Evolutionary conservation across 2,329 filamentous ascomycete species (phyloP).

Genomic region (Fusarium proliferatum): DNA sequence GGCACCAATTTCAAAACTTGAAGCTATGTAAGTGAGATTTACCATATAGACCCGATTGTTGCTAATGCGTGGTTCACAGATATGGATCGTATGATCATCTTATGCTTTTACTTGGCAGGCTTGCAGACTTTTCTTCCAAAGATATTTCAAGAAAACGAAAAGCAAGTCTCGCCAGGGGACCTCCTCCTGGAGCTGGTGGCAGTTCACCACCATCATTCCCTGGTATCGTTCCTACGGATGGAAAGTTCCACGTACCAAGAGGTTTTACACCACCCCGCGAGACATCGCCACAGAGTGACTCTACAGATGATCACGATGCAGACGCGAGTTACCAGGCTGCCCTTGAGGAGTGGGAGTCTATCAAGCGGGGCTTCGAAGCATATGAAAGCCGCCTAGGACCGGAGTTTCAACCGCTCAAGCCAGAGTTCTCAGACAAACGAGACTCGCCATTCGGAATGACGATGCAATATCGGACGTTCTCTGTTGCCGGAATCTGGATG

Average conservation of each 20-base stretch:
- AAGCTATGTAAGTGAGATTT: conserved; percentile 70
- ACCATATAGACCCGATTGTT: too few relatives aligned
- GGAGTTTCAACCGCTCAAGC: conserved; percentile 79
- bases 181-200: conserved; percentile 42
- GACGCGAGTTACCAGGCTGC: conserved; percentile 76
- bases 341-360: conserved; percentile 80
- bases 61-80: conserved; percentile 56
- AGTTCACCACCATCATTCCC: conserved; percentile 59
- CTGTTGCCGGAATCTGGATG: conserved; percentile 89
- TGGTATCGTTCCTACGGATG: conserved; percentile 66
- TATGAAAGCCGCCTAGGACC: conserved; percentile 75
- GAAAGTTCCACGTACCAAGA: conserved; percentile 61
- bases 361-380: conserved; percentile 75
- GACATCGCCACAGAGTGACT: conserved; percentile 56
- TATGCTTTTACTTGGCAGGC: conserved; percentile 81
- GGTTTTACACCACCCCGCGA: conserved; percentile 65
- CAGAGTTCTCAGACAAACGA: conserved; percentile 72
- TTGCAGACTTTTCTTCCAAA: conserved; percentile 80
- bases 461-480: conserved; percentile 84
- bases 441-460: conserved; percentile 82
- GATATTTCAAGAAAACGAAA: conserved; percentile 84
- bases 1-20: conserved; percentile 78
- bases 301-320: conserved; percentile 66
- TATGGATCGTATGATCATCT: conserved; percentile 93
- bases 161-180: conserved; percentile 55